Conservation (phyloP, 495 filamentous ascomycete genomes). For the Gamarada debralockiae region DNA sequence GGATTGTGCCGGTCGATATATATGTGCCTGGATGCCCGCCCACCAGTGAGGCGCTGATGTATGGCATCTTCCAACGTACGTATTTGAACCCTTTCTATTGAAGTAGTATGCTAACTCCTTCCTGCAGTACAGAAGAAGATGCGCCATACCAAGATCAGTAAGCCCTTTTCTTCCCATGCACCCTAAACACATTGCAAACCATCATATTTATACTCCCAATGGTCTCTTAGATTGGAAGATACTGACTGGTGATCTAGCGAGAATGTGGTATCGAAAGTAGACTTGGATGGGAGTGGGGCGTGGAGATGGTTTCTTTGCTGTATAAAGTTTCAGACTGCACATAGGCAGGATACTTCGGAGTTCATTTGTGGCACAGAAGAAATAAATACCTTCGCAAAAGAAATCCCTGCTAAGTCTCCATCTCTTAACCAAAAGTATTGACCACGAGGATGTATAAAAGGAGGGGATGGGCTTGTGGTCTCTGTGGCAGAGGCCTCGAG, state of each 20-base stretch:
- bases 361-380: conserved; percentile 18
- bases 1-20: conserved; percentile 87
- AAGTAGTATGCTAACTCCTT: background rate
- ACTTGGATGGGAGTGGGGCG: background rate
- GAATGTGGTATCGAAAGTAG: conserved; percentile 64
- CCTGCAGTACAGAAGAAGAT: conserved; percentile 34
- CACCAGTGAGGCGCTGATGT: conserved; percentile 83
- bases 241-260: conserved; percentile 26
- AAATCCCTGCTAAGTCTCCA: too few species aligned
- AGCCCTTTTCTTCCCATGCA: conserved; percentile 3
- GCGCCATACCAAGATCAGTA: conserved; percentile 64
- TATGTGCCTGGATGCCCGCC: conserved; percentile 93
- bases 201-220: background rate
- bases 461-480: too few species aligned
- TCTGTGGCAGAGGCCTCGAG: too few species aligned
- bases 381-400: conserved; percentile 8
- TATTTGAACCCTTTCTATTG: background rate
- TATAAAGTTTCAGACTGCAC: conserved; percentile 23
- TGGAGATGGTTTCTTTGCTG: conserved; percentile 10
- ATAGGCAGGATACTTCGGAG: conserved; percentile 19
- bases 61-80: conserved; percentile 30
- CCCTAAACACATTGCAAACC: background rate
- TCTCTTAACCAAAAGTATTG: too few species aligned
- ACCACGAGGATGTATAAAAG: too few species aligned
- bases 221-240: background rate